Percentiles rank a stretch among this genome's conserved stretches.
Evolutionary conservation across 352 stramenopile genomes (phyloP).

Genomic region (Phytophthora sp.): DNA sequence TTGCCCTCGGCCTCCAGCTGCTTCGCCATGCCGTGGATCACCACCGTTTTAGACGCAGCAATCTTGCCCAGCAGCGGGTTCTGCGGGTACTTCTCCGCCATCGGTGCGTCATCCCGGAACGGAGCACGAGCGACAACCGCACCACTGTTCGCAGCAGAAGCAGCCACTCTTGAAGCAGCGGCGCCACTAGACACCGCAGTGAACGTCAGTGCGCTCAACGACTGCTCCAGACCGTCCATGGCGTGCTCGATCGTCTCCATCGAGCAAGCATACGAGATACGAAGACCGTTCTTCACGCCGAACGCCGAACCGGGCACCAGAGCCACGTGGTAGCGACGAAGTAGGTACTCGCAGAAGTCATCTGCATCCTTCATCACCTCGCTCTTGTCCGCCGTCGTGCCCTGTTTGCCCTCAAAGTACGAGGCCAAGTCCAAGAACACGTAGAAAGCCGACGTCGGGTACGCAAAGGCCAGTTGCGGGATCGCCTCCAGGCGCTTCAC

Average conservation of each 20-base stretch:
- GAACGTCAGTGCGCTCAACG: conserved; percentile 52
- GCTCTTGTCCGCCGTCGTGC: conserved; percentile 43
- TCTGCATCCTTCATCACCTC: conserved; percentile 60
- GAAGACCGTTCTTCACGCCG: conserved; percentile 91
- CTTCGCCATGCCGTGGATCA: conserved; percentile 96
- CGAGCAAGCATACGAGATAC: conserved; percentile 97
- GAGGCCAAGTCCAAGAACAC: conserved; percentile 92
- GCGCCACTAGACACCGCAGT: no score
- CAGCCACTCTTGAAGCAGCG: no score
- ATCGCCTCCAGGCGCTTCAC: conserved; percentile 86
- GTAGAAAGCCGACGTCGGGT: conserved; percentile 96
- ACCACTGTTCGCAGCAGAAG: no score
- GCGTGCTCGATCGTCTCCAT: conserved; percentile 85
- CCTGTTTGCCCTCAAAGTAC: conserved; percentile 77
- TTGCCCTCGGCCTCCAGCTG: conserved; percentile 94
- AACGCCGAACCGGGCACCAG: conserved; percentile 96
- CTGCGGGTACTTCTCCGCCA: conserved; percentile 68
- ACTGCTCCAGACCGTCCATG: conserved; percentile 73
- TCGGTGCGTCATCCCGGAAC: conserved; percentile 24
- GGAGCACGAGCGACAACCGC: no score
- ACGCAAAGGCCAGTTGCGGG: conserved; percentile 75
- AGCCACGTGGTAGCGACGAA: conserved; percentile 92
- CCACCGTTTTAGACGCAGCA: conserved; percentile 90
- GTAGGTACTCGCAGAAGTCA: conserved; percentile 93
- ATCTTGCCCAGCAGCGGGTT: conserved; percentile 89